These are phyloP conservation scores for Paramyrothecium roridum DNA, from an alignment of 2,329 filamentous ascomycete genomes.

Conservation along the genomic window DNA sequence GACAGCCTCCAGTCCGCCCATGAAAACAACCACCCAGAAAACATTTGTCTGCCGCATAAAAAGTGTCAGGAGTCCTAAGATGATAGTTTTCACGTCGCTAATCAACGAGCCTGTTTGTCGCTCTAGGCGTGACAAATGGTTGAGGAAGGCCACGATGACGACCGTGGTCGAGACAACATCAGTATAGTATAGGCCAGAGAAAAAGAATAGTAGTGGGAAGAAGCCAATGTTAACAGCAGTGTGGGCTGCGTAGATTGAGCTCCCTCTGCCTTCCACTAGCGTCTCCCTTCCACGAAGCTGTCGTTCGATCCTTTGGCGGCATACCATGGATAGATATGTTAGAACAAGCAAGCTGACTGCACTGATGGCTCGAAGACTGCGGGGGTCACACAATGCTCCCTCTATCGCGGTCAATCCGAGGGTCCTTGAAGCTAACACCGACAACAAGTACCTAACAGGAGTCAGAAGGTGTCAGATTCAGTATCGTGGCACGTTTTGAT, in stretches of 20 bases:
- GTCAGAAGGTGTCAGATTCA: slow-evolving; percentile 3
- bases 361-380: slow-evolving; percentile 47
- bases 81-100: slow-evolving; percentile 42
- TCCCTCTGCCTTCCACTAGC: slow-evolving; percentile 8
- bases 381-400: slow-evolving; percentile 18
- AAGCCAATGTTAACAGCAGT: slow-evolving; percentile 76
- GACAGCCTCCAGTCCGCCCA: slow-evolving; percentile 59
- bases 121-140: slow-evolving; percentile 45
- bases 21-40: slow-evolving; percentile 85
- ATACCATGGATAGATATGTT: slow-evolving; percentile 42
- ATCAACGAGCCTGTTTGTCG: slow-evolving; percentile 22
- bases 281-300: slow-evolving; percentile 26
- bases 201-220: slow-evolving; percentile 93
- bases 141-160: slow-evolving; percentile 67
- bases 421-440: slow-evolving; percentile 23
- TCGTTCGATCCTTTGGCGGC: slow-evolving; percentile 50
- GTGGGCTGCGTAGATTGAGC: slow-evolving; percentile 47
- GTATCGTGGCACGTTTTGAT: slow-evolving; percentile 21
- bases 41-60: slow-evolving; percentile 92
- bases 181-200: slow-evolving; percentile 92
- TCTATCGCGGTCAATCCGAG: slow-evolving; percentile 8
- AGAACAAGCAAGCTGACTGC: slow-evolving; percentile 34
- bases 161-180: slow-evolving; percentile 79
- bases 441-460: slow-evolving; percentile 41
- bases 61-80: slow-evolving; percentile 64